phyloP scores from a whole-genome alignment of 106 monocot genomes.

The Dendrobium huoshanense region DNA sequence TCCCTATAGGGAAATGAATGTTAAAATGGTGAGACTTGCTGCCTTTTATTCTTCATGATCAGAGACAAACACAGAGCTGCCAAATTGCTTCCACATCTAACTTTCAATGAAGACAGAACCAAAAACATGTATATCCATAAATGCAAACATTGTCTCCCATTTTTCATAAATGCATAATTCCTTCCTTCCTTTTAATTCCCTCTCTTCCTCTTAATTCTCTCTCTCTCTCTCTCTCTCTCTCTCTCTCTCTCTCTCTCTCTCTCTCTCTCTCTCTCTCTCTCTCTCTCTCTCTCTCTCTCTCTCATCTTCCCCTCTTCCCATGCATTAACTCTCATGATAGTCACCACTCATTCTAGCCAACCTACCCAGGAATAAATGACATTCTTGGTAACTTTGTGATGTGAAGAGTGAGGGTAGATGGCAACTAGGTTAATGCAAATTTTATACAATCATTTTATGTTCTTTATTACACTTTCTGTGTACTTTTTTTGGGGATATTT shows the following conservation, averaged over 20 bases:
- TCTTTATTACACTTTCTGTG: too few relatives aligned
- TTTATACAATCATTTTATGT: too few relatives aligned
- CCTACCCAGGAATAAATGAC: conserved; percentile 3
- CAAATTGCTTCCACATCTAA: neutral
- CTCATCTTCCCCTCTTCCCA: neutral
- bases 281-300: too few relatives aligned
- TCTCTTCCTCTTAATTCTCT: too few relatives aligned
- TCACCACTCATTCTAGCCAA: conserved; percentile 8
- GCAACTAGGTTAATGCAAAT: neutral
- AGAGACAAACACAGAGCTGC: neutral
- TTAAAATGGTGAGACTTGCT: neutral
- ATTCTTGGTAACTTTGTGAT: neutral
- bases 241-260: too few relatives aligned
- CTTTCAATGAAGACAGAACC: neutral
- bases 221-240: too few relatives aligned
- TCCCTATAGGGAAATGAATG: too few relatives aligned
- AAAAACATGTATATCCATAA: neutral
- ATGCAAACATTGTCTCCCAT: neutral
- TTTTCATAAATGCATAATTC: neutral
- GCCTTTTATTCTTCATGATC: neutral
- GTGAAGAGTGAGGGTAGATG: neutral
- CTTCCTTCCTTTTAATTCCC: neutral
- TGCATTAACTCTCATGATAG: conserved; percentile 9
- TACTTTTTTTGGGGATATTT: too few relatives aligned
- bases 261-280: too few relatives aligned